A percentile compares a stretch with the other conserved stretches of the same genome.
phyloP scores from a whole-genome alignment of 2,329 filamentous ascomycete genomes.

The Cladosporium sphaerospermum region DNA sequence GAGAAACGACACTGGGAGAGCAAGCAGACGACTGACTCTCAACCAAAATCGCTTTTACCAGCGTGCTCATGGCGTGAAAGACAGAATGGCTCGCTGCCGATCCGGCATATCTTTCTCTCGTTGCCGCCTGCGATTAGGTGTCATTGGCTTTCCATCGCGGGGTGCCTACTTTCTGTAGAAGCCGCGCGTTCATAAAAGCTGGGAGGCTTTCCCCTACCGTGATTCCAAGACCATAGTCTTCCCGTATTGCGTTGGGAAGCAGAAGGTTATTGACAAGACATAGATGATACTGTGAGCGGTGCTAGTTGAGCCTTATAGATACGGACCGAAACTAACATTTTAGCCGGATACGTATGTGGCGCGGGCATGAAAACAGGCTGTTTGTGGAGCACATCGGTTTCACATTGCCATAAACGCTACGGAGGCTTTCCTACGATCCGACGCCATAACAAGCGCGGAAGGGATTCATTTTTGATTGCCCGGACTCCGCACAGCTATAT shows the following conservation, averaged over 20 bases:
- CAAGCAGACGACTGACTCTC: neutral
- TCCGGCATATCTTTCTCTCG: neutral
- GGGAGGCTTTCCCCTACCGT: neutral
- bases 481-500: slow-evolving; percentile 3
- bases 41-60: neutral
- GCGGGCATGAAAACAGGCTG: too few relatives aligned
- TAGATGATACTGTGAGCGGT: too few relatives aligned
- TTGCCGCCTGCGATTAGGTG: neutral
- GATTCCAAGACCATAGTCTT: neutral
- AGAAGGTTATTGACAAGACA: too few relatives aligned
- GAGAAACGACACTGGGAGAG: neutral
- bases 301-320: too few relatives aligned
- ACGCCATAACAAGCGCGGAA: slow-evolving; percentile 1
- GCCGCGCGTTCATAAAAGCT: neutral
- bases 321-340: too few relatives aligned
- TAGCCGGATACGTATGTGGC: too few relatives aligned
- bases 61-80: neutral
- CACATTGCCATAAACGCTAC: neutral
- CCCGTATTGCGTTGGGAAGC: neutral
- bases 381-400: neutral
- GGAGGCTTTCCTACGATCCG: neutral
- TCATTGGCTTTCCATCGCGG: neutral
- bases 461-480: neutral
- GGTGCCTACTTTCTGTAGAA: neutral
- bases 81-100: neutral